Base-by-base conservation (phyloP, 768 basidiomycete species). In the Tylopilus sp. region DNA sequence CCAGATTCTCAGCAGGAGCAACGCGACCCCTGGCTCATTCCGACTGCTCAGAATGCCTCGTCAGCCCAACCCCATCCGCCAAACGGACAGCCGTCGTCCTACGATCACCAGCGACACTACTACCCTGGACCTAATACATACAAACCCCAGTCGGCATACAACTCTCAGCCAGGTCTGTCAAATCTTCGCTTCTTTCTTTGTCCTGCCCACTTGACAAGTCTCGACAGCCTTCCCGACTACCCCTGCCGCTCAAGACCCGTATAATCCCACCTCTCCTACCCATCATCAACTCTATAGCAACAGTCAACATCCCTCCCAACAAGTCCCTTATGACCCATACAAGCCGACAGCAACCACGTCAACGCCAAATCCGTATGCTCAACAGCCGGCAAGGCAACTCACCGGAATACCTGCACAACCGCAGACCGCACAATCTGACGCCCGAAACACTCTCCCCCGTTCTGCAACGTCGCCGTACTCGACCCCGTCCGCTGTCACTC, bases 311-410 rank as follows among this genome's bases (percentile, higher is more conserved):
- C 28, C 55, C 15, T 44, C 40, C 30, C 67, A 56, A 20, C 53
- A 61, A 21, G 25, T 54, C 33, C 36, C 55, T 33, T 68, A 73
- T 51, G 70, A 73, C 52, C 66, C 72, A 46, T 77, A 76, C 59
- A 71, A 66, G 23, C 67, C 72, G 9, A 44, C 63, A 33, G 44
- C 57, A 13, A 55, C 54, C 21, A 23, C 31, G 30, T 31, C 55
- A 18, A 25, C 41, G 25, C 59, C 68, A n/a, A 51, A 59, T 43
- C 46, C 67, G 48, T 65, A 65, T 56, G 40, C 46, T 39, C 53
- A 52, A 35, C 59, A 63, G 48, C 43, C 50, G 11, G 39, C 47
- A 22, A 48, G 36, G 44, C 56, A 53, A n/a, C 36, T 33, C 11
- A 52, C 60, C 21, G 33, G 52, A 36, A 26, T 47, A 26, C 50